Evolutionary conservation across 1,284 basidiomycete species (phyloP), one percentile per base, ranked within the genome.

Genomic region (Vanrija sp.): DNA sequence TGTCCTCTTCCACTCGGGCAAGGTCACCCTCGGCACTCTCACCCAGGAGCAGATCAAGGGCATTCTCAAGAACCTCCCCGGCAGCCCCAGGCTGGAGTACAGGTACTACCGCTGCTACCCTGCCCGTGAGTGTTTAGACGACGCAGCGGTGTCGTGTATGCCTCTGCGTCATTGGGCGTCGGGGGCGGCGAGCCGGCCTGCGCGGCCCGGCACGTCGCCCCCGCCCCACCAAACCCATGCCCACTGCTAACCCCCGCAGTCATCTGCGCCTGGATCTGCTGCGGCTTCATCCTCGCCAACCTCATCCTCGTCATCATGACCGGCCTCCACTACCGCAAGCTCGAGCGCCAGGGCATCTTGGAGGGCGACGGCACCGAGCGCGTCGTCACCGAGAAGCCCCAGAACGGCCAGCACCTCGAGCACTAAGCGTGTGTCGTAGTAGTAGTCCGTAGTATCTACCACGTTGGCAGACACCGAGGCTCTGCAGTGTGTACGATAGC

Each of bases 301-400:
- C 24, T 50, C 24, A 16, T 44, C 45, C 54, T 59, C 42, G 22
- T 51, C 45, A 38, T 52, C 48, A 3, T 46, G 2, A 51, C 57
- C 14, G 57, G 53, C 18, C 49, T 59, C 41, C 48, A 56, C 48
- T 59, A 59, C 54, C 53, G 54, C 51, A 49, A 47, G 41, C 39
- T 25, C 7, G 27, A 6, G 14, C 44, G 45, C 43, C 16, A 51
- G 42, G 20, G 37, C 25, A 3, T 24, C 31, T 31, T 31, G 31
- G 31, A 31, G 31, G 44, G 27, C 27, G n/a, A 22, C 24, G 20
- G 10, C 44, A 18, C 18, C 44, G 6, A 35, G 18, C 27, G 18
- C 43, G 16, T 15, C 23, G 16, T 22, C 12, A 31, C 23, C 20
- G 43, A 50, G 49, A 39, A 45, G 42, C 31, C 38, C n/a, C 38